A percentile compares a stretch with the other conserved stretches of the same genome.
These are phyloP conservation scores for Arctostaphylos glauca DNA, from an alignment of 148 eudicot genomes.

Conservation along the genomic window DNA sequence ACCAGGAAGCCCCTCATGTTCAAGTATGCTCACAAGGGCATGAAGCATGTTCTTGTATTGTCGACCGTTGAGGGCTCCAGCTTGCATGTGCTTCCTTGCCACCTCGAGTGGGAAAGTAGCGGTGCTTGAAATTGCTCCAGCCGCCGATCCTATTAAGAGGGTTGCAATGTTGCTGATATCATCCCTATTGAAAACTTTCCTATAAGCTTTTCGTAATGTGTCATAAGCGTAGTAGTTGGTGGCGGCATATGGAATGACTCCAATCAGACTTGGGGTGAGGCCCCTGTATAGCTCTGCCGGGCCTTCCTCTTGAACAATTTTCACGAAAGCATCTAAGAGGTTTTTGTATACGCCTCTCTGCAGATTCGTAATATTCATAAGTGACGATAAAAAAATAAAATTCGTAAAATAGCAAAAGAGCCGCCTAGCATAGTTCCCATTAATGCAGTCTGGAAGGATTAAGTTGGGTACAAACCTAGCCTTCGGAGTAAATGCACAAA, in stretches of 20 bases:
- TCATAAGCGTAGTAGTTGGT: conserved; percentile 92
- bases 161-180: conserved; percentile 85
- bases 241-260: conserved; percentile 85
- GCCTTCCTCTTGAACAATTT: conserved; percentile 72
- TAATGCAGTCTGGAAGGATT: neutral
- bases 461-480: neutral
- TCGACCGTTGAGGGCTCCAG: conserved; percentile 77
- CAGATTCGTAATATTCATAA: conserved; percentile 10
- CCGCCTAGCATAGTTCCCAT: neutral
- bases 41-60: conserved; percentile 77
- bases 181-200: conserved; percentile 61
- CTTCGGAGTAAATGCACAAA: neutral
- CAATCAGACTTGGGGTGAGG: conserved; percentile 83
- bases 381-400: neutral
- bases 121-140: conserved; percentile 87
- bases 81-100: conserved; percentile 98
- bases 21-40: conserved; percentile 72
- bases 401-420: neutral
- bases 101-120: conserved; percentile 98
- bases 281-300: conserved; percentile 78
- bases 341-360: conserved; percentile 82
- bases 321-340: conserved; percentile 69
- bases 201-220: conserved; percentile 66
- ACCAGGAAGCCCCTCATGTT: conserved; percentile 74
- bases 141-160: conserved; percentile 82